These are phyloP conservation scores for Warburgia ugandensis DNA, from an alignment of 164 flowering plant genomes.

Conservation along the genomic window DNA sequence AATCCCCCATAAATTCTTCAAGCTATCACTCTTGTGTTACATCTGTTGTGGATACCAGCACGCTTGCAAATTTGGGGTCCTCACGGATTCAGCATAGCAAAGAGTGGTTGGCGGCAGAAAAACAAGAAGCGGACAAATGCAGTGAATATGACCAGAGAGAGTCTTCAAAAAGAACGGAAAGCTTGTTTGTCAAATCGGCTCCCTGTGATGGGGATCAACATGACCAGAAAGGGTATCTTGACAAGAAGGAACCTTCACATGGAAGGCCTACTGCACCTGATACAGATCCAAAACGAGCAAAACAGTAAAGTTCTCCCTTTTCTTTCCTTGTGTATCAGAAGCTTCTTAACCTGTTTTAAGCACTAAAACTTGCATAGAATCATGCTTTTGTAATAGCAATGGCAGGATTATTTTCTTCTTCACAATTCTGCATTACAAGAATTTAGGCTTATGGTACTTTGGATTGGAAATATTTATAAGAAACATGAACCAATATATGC, in stretches of 20 bases:
- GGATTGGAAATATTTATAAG: too few relatives aligned
- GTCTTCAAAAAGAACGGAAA: conserved; percentile 3
- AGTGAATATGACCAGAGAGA: conserved; percentile 9
- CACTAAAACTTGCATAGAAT: too few relatives aligned
- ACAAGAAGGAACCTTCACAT: conserved; percentile 43
- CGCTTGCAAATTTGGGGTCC: conserved; percentile 31
- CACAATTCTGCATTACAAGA: too few relatives aligned
- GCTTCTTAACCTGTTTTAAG: too few relatives aligned
- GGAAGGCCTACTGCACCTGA: conserved; percentile 51
- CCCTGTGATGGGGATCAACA: too few relatives aligned
- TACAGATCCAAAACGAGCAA: conserved; percentile 71
- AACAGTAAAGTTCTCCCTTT: conserved; percentile 54
- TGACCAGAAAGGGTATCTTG: conserved; percentile 40
- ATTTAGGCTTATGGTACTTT: too few relatives aligned
- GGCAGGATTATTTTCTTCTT: too few relatives aligned
- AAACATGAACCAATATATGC: too few relatives aligned
- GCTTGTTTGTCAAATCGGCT: background rate
- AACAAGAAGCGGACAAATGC: conserved; percentile 30
- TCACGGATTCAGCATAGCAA: conserved; percentile 24
- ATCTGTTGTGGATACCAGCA: conserved; percentile 24
- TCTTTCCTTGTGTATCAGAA: too few relatives aligned
- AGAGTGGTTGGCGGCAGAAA: conserved; percentile 31
- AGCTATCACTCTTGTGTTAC: too few relatives aligned
- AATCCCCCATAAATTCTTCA: conserved; percentile 31
- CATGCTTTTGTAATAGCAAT: too few relatives aligned